Evolutionary conservation across 345 rosid species (phyloP), one percentile per base, ranked within the genome.

Genomic region (Eucalyptus pauciflora): DNA sequence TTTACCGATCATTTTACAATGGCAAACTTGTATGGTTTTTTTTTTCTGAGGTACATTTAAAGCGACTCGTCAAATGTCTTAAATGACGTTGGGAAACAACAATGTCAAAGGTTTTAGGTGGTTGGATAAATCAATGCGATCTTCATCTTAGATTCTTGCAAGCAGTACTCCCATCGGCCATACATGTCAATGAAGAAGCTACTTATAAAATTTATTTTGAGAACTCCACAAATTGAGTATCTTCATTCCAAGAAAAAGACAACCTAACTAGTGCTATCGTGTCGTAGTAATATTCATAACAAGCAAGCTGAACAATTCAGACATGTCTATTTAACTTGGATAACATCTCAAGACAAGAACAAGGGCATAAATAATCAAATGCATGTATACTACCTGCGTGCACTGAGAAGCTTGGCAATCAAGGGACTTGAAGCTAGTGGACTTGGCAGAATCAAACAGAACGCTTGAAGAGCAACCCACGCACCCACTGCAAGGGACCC

Each of bases 401-500:
- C 99, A 98, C 89, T 95, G 95, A 88, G 97, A 86, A 87, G 95
- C 94, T n/a, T 91, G 92, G 43, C 99, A 98, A 4, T 90, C 92
- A 79, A 97, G 89, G 52, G 96, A 3, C 86, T 91, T 92, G 93
- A 93, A 95, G 56, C 96, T 92, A 88, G 91, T 93, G 76, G 99
- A 97, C 92, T 89, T 90, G 41, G 89, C 90, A 64, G 94, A 58
- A 85, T 91, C 88, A 79, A 96, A 97, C 80, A 93, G 92, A n/a
- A 93, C 92, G 25, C 93, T 89, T 50, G 96, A 95, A 64, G 98
- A 90, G 92, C 98, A 97, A 13, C 99, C 99, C 81, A 90, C 92
- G 71, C 99, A 98, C 64, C 96, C 98, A 27, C 90, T 87, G 87
- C 99, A 96, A 29, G 99, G 98, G 48, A 98, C 50, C 99, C 96